Conservation (phyloP, 306 rosid species). For the Albizia julibrissin region DNA sequence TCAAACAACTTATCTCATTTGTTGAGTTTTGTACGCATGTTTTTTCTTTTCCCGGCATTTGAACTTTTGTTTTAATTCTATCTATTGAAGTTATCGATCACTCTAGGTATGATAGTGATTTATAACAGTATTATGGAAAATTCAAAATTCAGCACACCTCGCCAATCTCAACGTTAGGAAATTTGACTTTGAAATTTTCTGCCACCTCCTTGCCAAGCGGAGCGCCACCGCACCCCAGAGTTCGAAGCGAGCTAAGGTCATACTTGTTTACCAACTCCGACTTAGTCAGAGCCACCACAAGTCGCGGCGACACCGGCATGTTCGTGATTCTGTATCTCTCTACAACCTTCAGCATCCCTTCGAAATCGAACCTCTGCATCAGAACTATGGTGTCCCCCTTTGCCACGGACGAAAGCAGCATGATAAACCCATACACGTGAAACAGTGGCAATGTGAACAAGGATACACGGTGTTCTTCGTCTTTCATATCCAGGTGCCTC, state of each 20-base stretch:
- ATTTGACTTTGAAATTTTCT: background rate
- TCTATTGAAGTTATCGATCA: too few relatives aligned
- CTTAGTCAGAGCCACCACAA: slow-evolving; percentile 67
- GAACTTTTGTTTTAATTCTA: background rate
- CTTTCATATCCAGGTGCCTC: background rate
- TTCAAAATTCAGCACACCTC: background rate
- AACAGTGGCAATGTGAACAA: slow-evolving; percentile 53
- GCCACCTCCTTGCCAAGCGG: background rate
- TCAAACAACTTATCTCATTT: background rate
- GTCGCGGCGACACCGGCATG: slow-evolving; percentile 86
- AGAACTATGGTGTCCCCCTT: slow-evolving; percentile 63
- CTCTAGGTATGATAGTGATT: background rate
- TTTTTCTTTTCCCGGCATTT: background rate
- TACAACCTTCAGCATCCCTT: slow-evolving; percentile 62
- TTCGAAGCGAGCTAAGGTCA: slow-evolving; percentile 62
- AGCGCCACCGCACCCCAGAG: slow-evolving; percentile 34
- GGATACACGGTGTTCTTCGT: background rate
- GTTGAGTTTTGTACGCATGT: background rate
- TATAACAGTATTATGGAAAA: background rate
- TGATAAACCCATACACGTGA: slow-evolving; percentile 75
- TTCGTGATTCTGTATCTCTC: slow-evolving; percentile 55
- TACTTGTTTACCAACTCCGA: slow-evolving; percentile 60
- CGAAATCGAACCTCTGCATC: slow-evolving; percentile 70
- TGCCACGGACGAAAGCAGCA: slow-evolving; percentile 53
- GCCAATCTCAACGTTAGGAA: background rate